A percentile compares a stretch with the other conserved stretches of the same genome.
These are phyloP conservation scores for Scedosporium apiospermum DNA, from an alignment of 2,329 filamentous ascomycete species.

Conservation along the genomic window DNA sequence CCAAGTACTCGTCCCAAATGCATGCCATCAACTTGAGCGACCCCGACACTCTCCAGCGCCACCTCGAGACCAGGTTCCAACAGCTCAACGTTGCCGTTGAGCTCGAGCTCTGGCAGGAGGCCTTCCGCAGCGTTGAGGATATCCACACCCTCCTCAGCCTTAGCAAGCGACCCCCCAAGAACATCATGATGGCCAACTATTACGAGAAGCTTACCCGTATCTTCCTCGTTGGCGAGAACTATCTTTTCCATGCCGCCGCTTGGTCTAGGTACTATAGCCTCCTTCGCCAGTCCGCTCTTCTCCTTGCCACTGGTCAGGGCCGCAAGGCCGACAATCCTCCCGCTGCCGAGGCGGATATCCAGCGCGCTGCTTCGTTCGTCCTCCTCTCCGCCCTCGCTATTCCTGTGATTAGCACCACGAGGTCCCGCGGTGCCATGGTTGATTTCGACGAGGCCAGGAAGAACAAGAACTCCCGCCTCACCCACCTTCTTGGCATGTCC, in stretches of 20 bases:
- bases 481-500: conserved; percentile 89
- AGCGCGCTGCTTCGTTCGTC: conserved; percentile 91
- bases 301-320: conserved; percentile 76
- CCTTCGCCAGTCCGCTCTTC: conserved; percentile 77
- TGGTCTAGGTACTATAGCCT: conserved; percentile 98
- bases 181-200: conserved; percentile 99
- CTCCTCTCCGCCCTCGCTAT: conserved; percentile 93
- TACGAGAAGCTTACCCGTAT: conserved; percentile 98
- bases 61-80: conserved; percentile 96
- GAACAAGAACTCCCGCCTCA: conserved; percentile 97
- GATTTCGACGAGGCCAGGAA: conserved; percentile 96
- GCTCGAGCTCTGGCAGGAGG: conserved; percentile 97
- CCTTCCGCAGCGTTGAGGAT: conserved; percentile 97
- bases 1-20: conserved; percentile 99
- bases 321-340: conserved; percentile 92
- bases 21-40: conserved; percentile 98
- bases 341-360: conserved; percentile 79
- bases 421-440: conserved; percentile 89
- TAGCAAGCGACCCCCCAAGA: conserved; percentile 97
- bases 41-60: conserved; percentile 91
- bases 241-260: conserved; percentile 95
- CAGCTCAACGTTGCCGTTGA: conserved; percentile 97
- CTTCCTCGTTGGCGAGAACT: conserved; percentile 98
- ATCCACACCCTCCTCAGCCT: conserved; percentile 95
- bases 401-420: conserved; percentile 95